These are phyloP conservation scores for Onygenales sp. DNA, from an alignment of 2,329 filamentous ascomycete genomes.

Conservation along the genomic window DNA sequence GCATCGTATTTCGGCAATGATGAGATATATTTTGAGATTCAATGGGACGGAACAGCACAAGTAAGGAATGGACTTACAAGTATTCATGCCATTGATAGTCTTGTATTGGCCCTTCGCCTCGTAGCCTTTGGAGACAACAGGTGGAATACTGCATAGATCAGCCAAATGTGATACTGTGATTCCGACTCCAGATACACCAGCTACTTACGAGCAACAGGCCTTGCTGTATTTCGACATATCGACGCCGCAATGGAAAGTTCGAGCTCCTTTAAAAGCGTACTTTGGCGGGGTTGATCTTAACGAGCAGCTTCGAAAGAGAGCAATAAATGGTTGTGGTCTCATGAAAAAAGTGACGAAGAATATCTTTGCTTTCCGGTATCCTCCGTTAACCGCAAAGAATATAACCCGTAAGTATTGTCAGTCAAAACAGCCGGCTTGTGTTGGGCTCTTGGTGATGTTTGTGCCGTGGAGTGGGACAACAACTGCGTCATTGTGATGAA, in stretches of 20 bases:
- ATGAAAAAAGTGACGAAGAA: neutral
- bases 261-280: neutral
- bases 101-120: slow-evolving; percentile 50
- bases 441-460: neutral
- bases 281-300: neutral
- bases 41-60: neutral
- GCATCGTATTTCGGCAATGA: neutral
- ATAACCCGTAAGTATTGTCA: neutral
- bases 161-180: neutral
- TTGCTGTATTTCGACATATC: slow-evolving; percentile 34
- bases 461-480: neutral
- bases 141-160: slow-evolving; percentile 27
- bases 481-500: neutral
- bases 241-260: neutral
- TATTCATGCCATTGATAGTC: slow-evolving; percentile 52
- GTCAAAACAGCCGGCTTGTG: neutral
- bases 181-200: neutral
- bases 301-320: neutral
- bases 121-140: slow-evolving; percentile 38
- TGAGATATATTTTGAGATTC: neutral
- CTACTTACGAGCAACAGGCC: slow-evolving; percentile 35
- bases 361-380: neutral
- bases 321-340: neutral
- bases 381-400: neutral
- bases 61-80: slow-evolving; percentile 33